Evolutionary conservation across 192 early-diverging fungal genomes (phyloP).

Genomic region (Globomyces pollinis-pini): DNA sequence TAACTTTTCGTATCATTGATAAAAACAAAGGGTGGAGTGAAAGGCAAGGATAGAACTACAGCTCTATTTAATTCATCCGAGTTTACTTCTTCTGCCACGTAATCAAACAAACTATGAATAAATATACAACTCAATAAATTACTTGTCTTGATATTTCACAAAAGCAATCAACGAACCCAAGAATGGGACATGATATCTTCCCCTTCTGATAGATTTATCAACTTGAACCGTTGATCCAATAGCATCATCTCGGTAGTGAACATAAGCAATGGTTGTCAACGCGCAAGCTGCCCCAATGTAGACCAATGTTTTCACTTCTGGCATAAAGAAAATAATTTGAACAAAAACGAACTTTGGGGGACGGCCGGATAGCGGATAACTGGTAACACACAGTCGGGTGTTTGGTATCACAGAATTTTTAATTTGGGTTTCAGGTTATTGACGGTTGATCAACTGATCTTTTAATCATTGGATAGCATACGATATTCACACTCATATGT

Average conservation of each 20-base stretch:
- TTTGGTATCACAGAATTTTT: too few relatives aligned
- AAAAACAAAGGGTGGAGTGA: constrained; percentile 1
- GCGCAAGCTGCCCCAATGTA: not conserved
- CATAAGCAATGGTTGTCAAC: not conserved
- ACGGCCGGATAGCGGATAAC: too few relatives aligned
- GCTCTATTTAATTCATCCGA: not conserved
- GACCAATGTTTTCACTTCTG: too few relatives aligned
- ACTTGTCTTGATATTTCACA: not conserved
- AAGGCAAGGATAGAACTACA: constrained; percentile 1
- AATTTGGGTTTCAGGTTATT: too few relatives aligned
- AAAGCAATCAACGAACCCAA: not conserved
- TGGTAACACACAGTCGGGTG: too few relatives aligned
- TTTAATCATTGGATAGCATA: too few relatives aligned
- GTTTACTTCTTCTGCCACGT: not conserved
- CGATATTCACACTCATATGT: too few relatives aligned
- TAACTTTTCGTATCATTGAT: constrained; percentile 20
- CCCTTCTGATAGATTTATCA: not conserved
- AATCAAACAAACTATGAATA: too few relatives aligned
- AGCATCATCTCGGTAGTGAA: not conserved
- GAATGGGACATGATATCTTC: not conserved
- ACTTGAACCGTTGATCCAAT: not conserved
- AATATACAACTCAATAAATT: too few relatives aligned
- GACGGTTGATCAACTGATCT: too few relatives aligned
- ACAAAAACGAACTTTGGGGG: too few relatives aligned
- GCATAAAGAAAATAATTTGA: too few relatives aligned